Evolutionary conservation across 345 rosid genomes (phyloP), one percentile per base, ranked within the genome.

Genomic region (Cochlearia excelsa): DNA sequence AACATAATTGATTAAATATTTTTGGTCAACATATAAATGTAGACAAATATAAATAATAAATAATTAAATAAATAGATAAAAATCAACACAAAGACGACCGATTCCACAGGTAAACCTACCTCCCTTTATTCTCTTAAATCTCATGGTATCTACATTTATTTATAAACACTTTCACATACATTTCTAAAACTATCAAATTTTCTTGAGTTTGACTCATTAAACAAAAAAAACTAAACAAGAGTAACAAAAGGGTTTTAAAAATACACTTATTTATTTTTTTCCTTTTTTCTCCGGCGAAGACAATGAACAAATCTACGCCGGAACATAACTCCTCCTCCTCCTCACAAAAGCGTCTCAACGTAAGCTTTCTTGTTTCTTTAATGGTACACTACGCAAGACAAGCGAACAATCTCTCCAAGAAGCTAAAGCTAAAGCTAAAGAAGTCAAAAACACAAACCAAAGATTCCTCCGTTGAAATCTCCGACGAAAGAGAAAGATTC

Each of bases 351-450:
- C 82, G 75, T 68, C 8, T 78, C 4, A 60, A 68, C 3, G 29
- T 69, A 31, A 62, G 68, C 54, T 73, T 80, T 46, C 69, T 84
- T 9, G 6, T 81, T 44, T 73, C 91, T 7, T 50, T 82, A 40
- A 59, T 78, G 78, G 75, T 81, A 57, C 38, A 74, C 4, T 81
- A 82, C 58, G 81, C 88, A 43, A 86, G 76, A 64, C 82, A 74
- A 1, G 87, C 83, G 0, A 41, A 50, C 33, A 78, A 71, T 8
- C 37, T 75, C 57, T 76, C 97, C 0, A 77, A 42, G 48, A 79
- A 80, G 76, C 66, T 83, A 52, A 74, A 49, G 54, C 50, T 66
- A 8, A 77, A 67, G 63, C 30, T 37, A 5, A 37, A 5, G 0
- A 56, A 56, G 66, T 59, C 66, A 63, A 43, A 35, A 42, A 41